Percentiles rank a stretch among this genome's conserved stretches.
phyloP scores from a whole-genome alignment of 495 filamentous ascomycete genomes.

The Xylaria flabelliformis region DNA sequence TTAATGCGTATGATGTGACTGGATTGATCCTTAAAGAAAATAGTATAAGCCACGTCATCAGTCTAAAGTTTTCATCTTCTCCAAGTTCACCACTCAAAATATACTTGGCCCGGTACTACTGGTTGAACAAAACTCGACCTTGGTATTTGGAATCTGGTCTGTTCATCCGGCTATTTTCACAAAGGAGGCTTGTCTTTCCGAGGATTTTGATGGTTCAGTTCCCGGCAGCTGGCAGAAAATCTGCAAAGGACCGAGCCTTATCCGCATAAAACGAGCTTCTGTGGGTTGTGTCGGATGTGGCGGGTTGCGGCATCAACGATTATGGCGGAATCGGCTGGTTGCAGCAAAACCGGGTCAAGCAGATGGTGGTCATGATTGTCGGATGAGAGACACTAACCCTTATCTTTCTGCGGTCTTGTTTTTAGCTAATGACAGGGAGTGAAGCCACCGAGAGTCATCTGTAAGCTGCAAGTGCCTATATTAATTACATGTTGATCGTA shows the following conservation, averaged over 20 bases:
- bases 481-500: slow-evolving; percentile 8
- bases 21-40: neutral
- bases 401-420: slow-evolving; percentile 5
- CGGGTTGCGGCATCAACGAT: slow-evolving; percentile 27
- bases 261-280: neutral
- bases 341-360: slow-evolving; percentile 20
- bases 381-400: slow-evolving; percentile 23
- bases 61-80: neutral
- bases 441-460: slow-evolving; percentile 17
- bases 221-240: neutral
- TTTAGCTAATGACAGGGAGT: slow-evolving; percentile 13
- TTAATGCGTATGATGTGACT: neutral
- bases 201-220: neutral
- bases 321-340: slow-evolving; percentile 20
- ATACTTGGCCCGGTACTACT: neutral
- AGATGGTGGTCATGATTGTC: slow-evolving; percentile 13
- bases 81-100: neutral
- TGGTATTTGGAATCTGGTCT: neutral
- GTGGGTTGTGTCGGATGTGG: slow-evolving; percentile 6
- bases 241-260: slow-evolving; percentile 26
- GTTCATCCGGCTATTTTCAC: neutral
- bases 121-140: neutral
- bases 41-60: neutral
- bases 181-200: neutral
- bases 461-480: neutral